These are phyloP conservation scores for Macrophomina phaseolina DNA, from an alignment of 2,329 filamentous ascomycete genomes.

Conservation along the genomic window DNA sequence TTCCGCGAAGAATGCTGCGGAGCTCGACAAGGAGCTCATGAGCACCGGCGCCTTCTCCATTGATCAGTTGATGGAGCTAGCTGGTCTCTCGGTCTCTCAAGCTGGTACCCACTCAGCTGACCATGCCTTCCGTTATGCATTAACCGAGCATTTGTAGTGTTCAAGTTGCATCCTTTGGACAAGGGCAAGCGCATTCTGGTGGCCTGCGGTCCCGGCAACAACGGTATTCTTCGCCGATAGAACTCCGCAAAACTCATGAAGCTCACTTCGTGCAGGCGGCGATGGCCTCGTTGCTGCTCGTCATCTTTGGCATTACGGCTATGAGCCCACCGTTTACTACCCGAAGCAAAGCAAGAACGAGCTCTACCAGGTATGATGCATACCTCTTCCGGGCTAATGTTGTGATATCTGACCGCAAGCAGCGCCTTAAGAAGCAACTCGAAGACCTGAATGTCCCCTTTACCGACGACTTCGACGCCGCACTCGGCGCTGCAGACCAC, in stretches of 20 bases:
- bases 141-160: slow-evolving; percentile 63
- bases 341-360: slow-evolving; percentile 92
- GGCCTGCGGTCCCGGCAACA: slow-evolving; percentile 85
- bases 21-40: slow-evolving; percentile 95
- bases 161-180: slow-evolving; percentile 76
- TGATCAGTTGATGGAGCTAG: slow-evolving; percentile 96
- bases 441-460: slow-evolving; percentile 84
- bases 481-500: slow-evolving; percentile 74
- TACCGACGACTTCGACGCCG: slow-evolving; percentile 74
- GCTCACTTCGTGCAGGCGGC: slow-evolving; percentile 64
- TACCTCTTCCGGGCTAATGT: slow-evolving; percentile 4
- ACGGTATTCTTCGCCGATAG: slow-evolving; percentile 42
- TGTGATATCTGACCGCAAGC: slow-evolving; percentile 21
- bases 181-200: slow-evolving; percentile 78
- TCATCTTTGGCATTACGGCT: slow-evolving; percentile 90
- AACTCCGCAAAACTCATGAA: neutral
- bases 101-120: slow-evolving; percentile 62
- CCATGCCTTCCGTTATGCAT: too few relatives aligned
- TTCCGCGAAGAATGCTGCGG: slow-evolving; percentile 82
- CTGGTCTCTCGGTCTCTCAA: slow-evolving; percentile 90
- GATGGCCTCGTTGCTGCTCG: slow-evolving; percentile 94
- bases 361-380: slow-evolving; percentile 71
- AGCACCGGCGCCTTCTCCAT: slow-evolving; percentile 84
- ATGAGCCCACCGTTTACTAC: slow-evolving; percentile 86
- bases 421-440: slow-evolving; percentile 85